These are phyloP conservation scores for Aspergillus leporis DNA, from an alignment of 495 filamentous ascomycete species.

Conservation along the genomic window DNA sequence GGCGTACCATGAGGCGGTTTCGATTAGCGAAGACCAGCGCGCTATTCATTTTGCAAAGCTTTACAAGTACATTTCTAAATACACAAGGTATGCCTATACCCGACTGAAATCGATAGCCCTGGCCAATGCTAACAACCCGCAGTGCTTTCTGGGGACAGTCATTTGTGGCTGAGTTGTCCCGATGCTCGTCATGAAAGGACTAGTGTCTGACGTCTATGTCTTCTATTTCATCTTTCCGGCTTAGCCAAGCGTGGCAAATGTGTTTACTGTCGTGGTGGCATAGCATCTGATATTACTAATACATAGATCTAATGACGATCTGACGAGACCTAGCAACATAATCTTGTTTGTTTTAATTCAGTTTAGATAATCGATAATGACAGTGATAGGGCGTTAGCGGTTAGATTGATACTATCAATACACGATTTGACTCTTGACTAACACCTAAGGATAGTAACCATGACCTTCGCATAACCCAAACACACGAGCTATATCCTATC, in stretches of 20 bases:
- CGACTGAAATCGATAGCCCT: not conserved
- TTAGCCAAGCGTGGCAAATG: not conserved
- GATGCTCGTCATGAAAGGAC: not conserved
- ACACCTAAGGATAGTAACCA: no score
- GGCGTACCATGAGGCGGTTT: conserved; percentile 90
- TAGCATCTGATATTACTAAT: conserved; percentile 1
- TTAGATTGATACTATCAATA: not conserved
- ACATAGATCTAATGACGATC: not conserved
- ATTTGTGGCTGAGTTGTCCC: conserved; percentile 76
- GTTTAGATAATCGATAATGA: not conserved
- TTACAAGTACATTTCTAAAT: conserved; percentile 92
- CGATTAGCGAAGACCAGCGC: conserved; percentile 85
- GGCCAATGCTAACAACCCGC: conserved; percentile 9
- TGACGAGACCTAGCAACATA: not conserved
- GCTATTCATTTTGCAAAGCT: conserved; percentile 84
- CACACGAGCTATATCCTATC: not conserved
- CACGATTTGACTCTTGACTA: not conserved
- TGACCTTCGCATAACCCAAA: not conserved
- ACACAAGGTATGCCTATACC: conserved; percentile 63
- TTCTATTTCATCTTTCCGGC: not conserved
- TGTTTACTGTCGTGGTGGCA: not conserved
- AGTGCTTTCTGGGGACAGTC: conserved; percentile 96
- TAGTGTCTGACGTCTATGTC: not conserved
- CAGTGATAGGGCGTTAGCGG: not conserved
- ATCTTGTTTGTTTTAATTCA: not conserved